Evolutionary conservation across 768 basidiomycete genomes (phyloP).

Genomic region (Vararia minispora): DNA sequence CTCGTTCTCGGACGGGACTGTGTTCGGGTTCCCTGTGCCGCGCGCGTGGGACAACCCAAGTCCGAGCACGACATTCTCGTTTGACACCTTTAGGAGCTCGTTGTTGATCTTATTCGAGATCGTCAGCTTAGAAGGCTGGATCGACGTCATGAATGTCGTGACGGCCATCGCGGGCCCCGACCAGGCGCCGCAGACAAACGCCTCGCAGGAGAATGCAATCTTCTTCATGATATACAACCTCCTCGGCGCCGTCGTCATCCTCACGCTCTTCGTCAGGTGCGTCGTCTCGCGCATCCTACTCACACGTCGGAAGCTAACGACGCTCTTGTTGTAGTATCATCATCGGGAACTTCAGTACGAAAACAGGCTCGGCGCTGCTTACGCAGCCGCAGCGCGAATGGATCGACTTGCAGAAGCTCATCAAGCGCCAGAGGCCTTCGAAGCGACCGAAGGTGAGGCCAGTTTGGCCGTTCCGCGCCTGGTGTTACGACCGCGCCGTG

Average conservation of each 20-base stretch:
- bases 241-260: conserved; percentile 79
- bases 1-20: conserved; percentile 33
- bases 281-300: neutral
- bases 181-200: conserved; percentile 61
- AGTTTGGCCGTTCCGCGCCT: conserved; percentile 41
- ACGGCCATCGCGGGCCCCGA: conserved; percentile 66
- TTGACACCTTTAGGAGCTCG: conserved; percentile 76
- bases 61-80: conserved; percentile 75
- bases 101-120: conserved; percentile 93
- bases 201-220: conserved; percentile 72
- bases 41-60: conserved; percentile 85
- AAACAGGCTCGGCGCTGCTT: conserved; percentile 78
- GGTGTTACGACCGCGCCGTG: conserved; percentile 90
- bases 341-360: conserved; percentile 83
- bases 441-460: conserved; percentile 65
- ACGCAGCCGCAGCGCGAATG: conserved; percentile 86
- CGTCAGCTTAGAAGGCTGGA: conserved; percentile 93
- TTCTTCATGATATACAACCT: conserved; percentile 91
- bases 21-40: conserved; percentile 66
- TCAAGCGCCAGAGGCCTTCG: conserved; percentile 78
- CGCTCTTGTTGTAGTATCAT: conserved; percentile 57
- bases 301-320: conserved; percentile 4
- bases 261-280: conserved; percentile 88
- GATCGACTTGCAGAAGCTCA: conserved; percentile 86
- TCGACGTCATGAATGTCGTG: conserved; percentile 80